Percentiles rank a stretch among this genome's conserved stretches.
Conservation (phyloP, 805 yeast species). For the Priceomyces haplophilus region DNA sequence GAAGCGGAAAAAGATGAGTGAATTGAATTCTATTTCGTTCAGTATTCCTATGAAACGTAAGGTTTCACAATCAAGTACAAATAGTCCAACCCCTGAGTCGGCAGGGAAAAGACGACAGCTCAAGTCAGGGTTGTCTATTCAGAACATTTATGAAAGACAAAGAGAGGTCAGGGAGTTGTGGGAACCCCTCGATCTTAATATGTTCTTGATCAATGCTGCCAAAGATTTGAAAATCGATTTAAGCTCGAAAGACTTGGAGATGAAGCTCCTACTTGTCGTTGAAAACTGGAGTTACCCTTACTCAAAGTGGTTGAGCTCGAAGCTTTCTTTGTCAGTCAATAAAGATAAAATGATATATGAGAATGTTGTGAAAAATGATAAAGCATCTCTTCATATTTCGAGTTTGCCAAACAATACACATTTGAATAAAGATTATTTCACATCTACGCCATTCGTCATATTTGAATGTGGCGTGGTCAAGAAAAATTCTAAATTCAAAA, state of each 20-base stretch:
- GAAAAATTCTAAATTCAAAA: constrained; percentile 9
- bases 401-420: constrained; percentile 41
- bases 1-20: constrained; percentile 31
- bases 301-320: constrained; percentile 50
- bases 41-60: constrained; percentile 17
- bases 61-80: constrained; percentile 9
- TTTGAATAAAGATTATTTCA: constrained; percentile 35
- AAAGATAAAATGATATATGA: constrained; percentile 24
- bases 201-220: constrained; percentile 29
- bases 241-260: constrained; percentile 17
- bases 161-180: constrained; percentile 40
- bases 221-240: constrained; percentile 22
- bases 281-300: constrained; percentile 47
- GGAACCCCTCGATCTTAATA: constrained; percentile 43
- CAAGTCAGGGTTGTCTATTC: constrained; percentile 8
- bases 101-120: constrained; percentile 11
- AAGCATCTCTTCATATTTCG: constrained; percentile 31
- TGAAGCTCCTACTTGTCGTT: constrained; percentile 42
- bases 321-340: constrained; percentile 38
- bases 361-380: constrained; percentile 20
- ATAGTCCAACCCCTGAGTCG: constrained; percentile 2
- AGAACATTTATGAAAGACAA: constrained; percentile 25
- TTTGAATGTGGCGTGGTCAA: constrained; percentile 51
- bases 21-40: constrained; percentile 26
- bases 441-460: constrained; percentile 41